Percentiles rank a stretch among this genome's conserved stretches.
Conservation (phyloP, 192 early-diverging fungal genomes). For the Coemansia sp. region DNA sequence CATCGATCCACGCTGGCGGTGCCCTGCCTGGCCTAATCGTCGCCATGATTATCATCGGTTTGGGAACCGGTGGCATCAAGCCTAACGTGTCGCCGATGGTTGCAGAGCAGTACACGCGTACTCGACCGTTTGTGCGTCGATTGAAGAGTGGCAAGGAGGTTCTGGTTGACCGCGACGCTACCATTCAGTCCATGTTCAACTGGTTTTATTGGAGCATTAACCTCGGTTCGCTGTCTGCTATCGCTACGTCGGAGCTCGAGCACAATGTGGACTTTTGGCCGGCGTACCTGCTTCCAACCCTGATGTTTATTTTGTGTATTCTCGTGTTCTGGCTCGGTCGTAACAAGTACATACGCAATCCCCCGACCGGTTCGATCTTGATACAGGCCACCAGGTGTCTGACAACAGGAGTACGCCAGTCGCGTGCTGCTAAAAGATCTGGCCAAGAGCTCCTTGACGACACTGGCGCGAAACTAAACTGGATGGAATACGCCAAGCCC, state of each 20-base stretch:
- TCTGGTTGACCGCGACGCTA: constrained; percentile 63
- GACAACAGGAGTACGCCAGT: constrained; percentile 25
- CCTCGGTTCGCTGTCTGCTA: constrained; percentile 56
- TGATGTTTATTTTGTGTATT: constrained; percentile 55
- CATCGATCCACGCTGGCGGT: constrained; percentile 54
- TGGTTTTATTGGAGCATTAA: constrained; percentile 76
- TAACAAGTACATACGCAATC: constrained; percentile 42
- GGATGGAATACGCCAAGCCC: constrained; percentile 39
- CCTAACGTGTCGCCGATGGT: constrained; percentile 73
- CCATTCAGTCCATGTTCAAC: constrained; percentile 72
- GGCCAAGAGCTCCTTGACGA: constrained; percentile 4
- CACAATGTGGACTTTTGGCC: constrained; percentile 56
- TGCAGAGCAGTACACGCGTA: constrained; percentile 65
- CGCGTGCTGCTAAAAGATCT: constrained; percentile 21
- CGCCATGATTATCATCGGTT: constrained; percentile 66
- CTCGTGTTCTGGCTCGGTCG: constrained; percentile 56
- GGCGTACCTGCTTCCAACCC: constrained; percentile 57
- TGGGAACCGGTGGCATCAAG: constrained; percentile 80
- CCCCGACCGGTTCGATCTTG: constrained; percentile 57
- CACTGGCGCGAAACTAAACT: constrained; percentile 11
- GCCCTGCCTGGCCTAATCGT: constrained; percentile 67
- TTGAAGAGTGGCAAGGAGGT: constrained; percentile 56
- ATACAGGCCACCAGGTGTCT: constrained; percentile 15
- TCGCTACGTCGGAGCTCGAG: constrained; percentile 57
- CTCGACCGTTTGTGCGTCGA: constrained; percentile 56